A percentile compares a stretch with the other conserved stretches of the same genome.
These are phyloP conservation scores for Exophiala mesophila DNA, from an alignment of 2,329 filamentous ascomycete species.

Conservation along the genomic window DNA sequence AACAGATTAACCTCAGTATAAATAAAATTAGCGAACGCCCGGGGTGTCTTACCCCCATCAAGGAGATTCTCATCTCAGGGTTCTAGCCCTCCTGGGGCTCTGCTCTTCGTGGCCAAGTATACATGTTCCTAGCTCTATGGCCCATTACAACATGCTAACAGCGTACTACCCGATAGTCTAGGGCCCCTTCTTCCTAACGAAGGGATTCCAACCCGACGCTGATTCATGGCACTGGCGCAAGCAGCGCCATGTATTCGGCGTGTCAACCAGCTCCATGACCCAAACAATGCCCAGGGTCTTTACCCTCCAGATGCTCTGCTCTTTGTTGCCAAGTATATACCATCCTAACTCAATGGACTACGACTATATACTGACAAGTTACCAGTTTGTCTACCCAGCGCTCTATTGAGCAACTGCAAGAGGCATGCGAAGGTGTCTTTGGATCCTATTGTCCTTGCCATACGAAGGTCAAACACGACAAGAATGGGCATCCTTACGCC, in stretches of 20 bases:
- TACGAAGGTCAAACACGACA: slow-evolving; percentile 34
- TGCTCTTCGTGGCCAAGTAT: slow-evolving; percentile 39
- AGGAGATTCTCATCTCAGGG: no score
- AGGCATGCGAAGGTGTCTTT: slow-evolving; percentile 31
- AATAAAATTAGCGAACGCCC: no score
- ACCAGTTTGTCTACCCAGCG: slow-evolving; percentile 29
- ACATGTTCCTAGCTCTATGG: slow-evolving; percentile 14
- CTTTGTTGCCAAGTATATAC: slow-evolving; percentile 38
- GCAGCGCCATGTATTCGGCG: no score
- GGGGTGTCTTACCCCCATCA: no score
- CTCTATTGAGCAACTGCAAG: slow-evolving; percentile 28
- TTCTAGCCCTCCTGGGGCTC: slow-evolving; percentile 33
- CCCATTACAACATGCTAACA: slow-evolving; percentile 1
- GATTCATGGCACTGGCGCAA: no score
- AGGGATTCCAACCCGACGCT: no score
- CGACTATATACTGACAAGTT: slow-evolving; percentile 2
- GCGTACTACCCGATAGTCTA: no score
- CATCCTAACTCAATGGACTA: neutral
- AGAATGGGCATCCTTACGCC: slow-evolving; percentile 33
- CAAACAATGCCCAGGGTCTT: slow-evolving; percentile 34
- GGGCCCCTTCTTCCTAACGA: no score
- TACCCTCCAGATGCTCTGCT: slow-evolving; percentile 35
- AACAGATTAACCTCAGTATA: no score
- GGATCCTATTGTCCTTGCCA: slow-evolving; percentile 32
- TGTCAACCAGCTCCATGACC: no score